Percentiles rank a stretch among this genome's conserved stretches.
These are phyloP conservation scores for Apophysomyces trapeziformis DNA, from an alignment of 371 early-diverging fungal genomes.

Conservation along the genomic window DNA sequence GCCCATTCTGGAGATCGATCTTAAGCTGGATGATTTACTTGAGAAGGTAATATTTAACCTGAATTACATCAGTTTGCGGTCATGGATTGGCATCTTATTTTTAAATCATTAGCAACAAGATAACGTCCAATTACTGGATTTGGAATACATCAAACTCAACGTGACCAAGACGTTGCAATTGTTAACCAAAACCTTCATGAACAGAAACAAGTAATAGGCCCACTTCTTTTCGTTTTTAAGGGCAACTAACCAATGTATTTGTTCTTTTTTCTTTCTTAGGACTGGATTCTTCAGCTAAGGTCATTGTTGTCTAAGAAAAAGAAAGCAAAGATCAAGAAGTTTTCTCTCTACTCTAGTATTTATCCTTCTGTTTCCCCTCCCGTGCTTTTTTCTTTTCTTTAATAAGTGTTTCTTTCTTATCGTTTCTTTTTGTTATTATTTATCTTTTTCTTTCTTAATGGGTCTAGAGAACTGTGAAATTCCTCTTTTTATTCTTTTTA, in stretches of 20 bases:
- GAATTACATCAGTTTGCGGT: neutral
- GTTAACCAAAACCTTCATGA: slow-evolving; percentile 47
- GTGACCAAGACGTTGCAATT: slow-evolving; percentile 43
- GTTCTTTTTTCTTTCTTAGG: neutral
- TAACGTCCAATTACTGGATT: slow-evolving; percentile 80
- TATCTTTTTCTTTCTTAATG: neutral
- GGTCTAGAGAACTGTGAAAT: slow-evolving; percentile 14
- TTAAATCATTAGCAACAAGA: slow-evolving; percentile 78
- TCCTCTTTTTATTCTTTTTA: slow-evolving; percentile 14
- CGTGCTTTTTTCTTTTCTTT: neutral
- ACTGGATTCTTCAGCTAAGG: neutral
- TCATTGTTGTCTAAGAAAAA: too few species aligned
- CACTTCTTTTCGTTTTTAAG: neutral
- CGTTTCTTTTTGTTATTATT: neutral
- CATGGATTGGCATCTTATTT: slow-evolving; percentile 8
- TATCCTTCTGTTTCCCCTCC: neutral
- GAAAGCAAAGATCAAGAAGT: too few species aligned
- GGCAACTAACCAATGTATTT: neutral
- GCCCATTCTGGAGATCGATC: slow-evolving; percentile 93
- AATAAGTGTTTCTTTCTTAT: slow-evolving; percentile 6
- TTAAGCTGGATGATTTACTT: slow-evolving; percentile 91
- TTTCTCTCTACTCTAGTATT: slow-evolving; percentile 1
- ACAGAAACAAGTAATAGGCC: slow-evolving; percentile 49
- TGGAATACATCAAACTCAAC: slow-evolving; percentile 93
- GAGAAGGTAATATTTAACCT: slow-evolving; percentile 65